phyloP scores from a whole-genome alignment of 2,329 filamentous ascomycete species.

The Coniochaeta pulveracea region DNA sequence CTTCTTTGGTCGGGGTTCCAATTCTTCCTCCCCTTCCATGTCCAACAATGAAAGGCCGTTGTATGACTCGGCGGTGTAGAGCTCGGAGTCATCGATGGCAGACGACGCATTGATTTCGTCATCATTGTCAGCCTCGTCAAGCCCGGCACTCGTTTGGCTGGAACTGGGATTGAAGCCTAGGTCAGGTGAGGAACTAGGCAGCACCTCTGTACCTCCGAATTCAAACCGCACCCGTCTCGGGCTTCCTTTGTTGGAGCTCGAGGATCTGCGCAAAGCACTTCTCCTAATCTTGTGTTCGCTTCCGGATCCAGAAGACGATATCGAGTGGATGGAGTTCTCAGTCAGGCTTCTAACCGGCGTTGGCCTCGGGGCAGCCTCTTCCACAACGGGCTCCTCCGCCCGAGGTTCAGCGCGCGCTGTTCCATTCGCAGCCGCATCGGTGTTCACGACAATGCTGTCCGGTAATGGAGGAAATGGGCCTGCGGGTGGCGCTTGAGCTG shows the following conservation, averaged over 20 bases:
- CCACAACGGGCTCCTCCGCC: constrained; percentile 8
- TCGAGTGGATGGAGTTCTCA: constrained; percentile 33
- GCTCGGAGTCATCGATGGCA: constrained; percentile 13
- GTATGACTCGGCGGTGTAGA: constrained; percentile 16
- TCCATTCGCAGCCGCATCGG: no score
- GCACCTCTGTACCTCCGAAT: constrained; percentile 46
- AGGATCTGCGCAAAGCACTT: constrained; percentile 47
- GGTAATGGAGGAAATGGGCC: constrained; percentile 7
- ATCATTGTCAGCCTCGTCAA: no score
- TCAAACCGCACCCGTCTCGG: constrained; percentile 54
- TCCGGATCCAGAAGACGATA: constrained; percentile 38
- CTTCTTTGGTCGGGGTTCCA: constrained; percentile 20
- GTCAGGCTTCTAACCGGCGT: constrained; percentile 26
- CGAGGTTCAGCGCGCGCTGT: no score
- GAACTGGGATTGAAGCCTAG: no score
- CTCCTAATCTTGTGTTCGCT: constrained; percentile 34
- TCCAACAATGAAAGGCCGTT: constrained; percentile 14
- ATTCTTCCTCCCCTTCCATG: constrained; percentile 20
- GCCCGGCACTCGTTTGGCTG: constrained; percentile 4
- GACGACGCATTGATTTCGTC: constrained; percentile 10
- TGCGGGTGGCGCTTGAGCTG: constrained; percentile 9
- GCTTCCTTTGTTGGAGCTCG: constrained; percentile 38
- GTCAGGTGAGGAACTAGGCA: constrained; percentile 47
- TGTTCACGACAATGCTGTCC: constrained; percentile 9
- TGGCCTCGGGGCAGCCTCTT: constrained; percentile 10